Evolutionary conservation across 371 early-diverging fungal genomes (phyloP), one percentile per base, ranked within the genome.

Genomic region (Mortierella sp.): DNA sequence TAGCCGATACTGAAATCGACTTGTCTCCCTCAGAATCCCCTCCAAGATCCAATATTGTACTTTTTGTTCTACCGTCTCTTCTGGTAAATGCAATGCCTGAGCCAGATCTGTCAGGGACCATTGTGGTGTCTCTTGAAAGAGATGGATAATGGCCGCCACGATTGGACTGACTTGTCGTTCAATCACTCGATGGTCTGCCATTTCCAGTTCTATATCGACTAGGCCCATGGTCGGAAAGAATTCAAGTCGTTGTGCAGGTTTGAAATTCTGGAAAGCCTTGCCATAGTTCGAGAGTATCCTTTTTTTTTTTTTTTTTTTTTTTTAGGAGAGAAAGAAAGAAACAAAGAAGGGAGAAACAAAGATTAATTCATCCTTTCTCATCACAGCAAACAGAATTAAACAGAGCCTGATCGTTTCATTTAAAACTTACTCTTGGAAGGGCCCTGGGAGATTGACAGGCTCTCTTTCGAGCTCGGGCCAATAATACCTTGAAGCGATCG

Each of bases 401-500:
- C n/a, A n/a, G n/a, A n/a, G n/a, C n/a, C n/a, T n/a, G n/a, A n/a
- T n/a, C n/a, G n/a, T n/a, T n/a, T n/a, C n/a, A n/a, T n/a, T n/a
- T n/a, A n/a, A n/a, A n/a, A 59, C 80, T 56, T 80, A 82, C 69
- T 61, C 68, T 18, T 75, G 60, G 59, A 86, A 79, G 1, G 29
- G 48, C 11, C 61, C 28, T 0, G 89, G 89, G 47, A 85, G 50
- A 2, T 59, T 52, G 7, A 85, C 64, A 6, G 52, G 55, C 52
- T 85, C 85, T 43, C 57, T 44, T 15, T 82, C 73, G 19, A 82
- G 60, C 29, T 51, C 59, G 5, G 87, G 83, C 91, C 91, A 90
- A 66, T 87, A 90, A 59, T 89, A 84, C 23, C 85, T 64, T 5
- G 91, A 91, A 3, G 90, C 73, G 16, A 91, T 70, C 0, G 69